Evolutionary conservation across 2,329 filamentous ascomycete genomes (phyloP), one percentile per base, ranked within the genome.

Genomic region (Shiraia sp.): DNA sequence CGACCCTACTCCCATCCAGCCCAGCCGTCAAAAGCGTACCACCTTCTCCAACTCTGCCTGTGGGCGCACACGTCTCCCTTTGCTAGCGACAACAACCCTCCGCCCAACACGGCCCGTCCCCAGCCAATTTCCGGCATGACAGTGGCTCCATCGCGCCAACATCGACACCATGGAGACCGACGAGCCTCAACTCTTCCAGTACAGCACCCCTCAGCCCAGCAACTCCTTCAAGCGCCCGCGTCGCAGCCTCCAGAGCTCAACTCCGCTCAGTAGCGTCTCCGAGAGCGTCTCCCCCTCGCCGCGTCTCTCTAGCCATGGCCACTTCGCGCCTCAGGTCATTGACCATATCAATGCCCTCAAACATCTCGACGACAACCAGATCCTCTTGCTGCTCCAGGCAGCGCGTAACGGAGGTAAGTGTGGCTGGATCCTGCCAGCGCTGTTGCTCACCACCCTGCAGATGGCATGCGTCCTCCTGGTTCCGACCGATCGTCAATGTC

Each of bases 341-440:
- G 59, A 66, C 24, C 66, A 69, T 51, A 68, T 70, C 47, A 66
- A 70, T 53, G 67, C 62, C 25, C 47, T 70, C 30, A 70, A 69
- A 42, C 67, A 70, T 50, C 56, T 70, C 45, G 66, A 70, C 41
- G 66, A 70, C 47, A 60, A 69, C 36, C 65, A 67, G 49, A 69
- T 70, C 40, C 52, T 69, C 45, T 42, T 68, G 41, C 49, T 70
- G 36, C 51, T 70, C 32, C 59, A 67, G 36, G 66, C 61, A 17
- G 67, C 67, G 45, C 67, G 67, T 47, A 65, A 61, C 58, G 64
- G 63, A 62, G 65, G 67, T 69, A 35, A 53, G 65, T 61, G 37
- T 36, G 19, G 25, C 37, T 30, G 39, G 42, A 30, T 36, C 45
- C 37, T 39, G 34, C 32, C 35, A 28, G 22, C 45, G 36, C 42